Evolutionary conservation across 345 rosid genomes (phyloP).

Genomic region (Eucalyptus pauciflora): DNA sequence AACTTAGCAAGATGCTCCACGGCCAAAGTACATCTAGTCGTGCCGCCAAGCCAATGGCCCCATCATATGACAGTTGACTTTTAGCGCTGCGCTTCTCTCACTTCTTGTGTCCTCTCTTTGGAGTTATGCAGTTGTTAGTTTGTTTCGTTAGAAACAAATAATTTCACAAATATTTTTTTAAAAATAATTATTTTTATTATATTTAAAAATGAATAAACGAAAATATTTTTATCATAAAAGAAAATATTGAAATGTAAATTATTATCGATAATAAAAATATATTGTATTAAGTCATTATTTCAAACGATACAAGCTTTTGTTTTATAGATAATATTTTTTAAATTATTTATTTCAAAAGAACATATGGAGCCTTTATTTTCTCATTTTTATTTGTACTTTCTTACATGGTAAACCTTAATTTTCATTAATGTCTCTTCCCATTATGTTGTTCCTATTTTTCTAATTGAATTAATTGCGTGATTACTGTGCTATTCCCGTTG

Average conservation of each 20-base stretch:
- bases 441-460: neutral
- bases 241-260: too few species aligned
- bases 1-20: neutral
- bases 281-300: too few species aligned
- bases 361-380: neutral
- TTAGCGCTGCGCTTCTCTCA: neutral
- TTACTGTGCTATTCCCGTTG: neutral
- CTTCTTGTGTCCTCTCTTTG: neutral
- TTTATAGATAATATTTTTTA: too few species aligned
- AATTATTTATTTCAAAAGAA: too few species aligned
- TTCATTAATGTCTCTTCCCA: neutral
- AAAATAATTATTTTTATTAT: too few species aligned
- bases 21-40: neutral
- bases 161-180: too few species aligned
- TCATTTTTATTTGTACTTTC: neutral
- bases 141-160: neutral
- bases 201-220: too few species aligned
- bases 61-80: neutral
- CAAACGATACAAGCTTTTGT: too few species aligned
- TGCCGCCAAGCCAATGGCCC: neutral
- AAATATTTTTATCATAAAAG: too few species aligned
- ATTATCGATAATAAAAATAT: too few species aligned
- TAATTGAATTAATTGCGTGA: neutral
- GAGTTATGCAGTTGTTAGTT: neutral
- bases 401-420: neutral